These are phyloP conservation scores for Sherardia arvensis DNA, from an alignment of 257 asterid species.

Conservation along the genomic window DNA sequence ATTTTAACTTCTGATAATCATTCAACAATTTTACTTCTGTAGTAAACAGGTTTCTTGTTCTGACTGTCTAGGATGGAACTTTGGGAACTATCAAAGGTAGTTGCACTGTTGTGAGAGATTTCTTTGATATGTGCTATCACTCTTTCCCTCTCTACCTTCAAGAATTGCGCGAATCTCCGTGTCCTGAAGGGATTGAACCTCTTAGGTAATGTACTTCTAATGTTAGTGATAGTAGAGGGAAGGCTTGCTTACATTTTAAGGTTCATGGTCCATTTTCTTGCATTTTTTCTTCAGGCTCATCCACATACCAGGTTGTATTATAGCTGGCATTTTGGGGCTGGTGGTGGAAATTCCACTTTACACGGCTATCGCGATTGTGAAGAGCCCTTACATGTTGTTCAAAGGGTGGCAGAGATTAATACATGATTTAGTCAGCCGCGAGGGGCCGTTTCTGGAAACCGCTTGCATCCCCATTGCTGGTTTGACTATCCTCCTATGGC, in stretches of 20 bases:
- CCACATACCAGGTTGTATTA: constrained; percentile 76
- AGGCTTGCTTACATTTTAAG: background rate
- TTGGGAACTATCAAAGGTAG: constrained; percentile 80
- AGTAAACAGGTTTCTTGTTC: background rate
- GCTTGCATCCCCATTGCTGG: constrained; percentile 98
- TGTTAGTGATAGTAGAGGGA: background rate
- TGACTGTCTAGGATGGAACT: constrained; percentile 67
- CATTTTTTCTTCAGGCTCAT: constrained; percentile 42
- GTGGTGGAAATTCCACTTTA: constrained; percentile 81
- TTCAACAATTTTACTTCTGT: background rate
- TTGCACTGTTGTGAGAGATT: constrained; percentile 83
- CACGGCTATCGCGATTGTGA: constrained; percentile 65
- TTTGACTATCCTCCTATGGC: constrained; percentile 86
- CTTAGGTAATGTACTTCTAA: constrained; percentile 58
- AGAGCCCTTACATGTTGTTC: constrained; percentile 86
- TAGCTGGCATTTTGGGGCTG: constrained; percentile 67
- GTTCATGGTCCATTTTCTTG: background rate
- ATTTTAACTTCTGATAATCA: background rate
- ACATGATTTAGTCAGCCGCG: constrained; percentile 82
- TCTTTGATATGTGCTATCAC: constrained; percentile 76
- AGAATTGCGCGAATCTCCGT: constrained; percentile 54
- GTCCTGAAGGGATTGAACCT: constrained; percentile 44
- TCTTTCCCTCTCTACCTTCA: constrained; percentile 59
- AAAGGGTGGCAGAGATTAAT: constrained; percentile 88
- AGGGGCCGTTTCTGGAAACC: constrained; percentile 88